Percentiles rank a stretch among this genome's conserved stretches.
Evolutionary conservation across 73 alveolate genomes (phyloP).

Genomic region (Halteria grandinella): DNA sequence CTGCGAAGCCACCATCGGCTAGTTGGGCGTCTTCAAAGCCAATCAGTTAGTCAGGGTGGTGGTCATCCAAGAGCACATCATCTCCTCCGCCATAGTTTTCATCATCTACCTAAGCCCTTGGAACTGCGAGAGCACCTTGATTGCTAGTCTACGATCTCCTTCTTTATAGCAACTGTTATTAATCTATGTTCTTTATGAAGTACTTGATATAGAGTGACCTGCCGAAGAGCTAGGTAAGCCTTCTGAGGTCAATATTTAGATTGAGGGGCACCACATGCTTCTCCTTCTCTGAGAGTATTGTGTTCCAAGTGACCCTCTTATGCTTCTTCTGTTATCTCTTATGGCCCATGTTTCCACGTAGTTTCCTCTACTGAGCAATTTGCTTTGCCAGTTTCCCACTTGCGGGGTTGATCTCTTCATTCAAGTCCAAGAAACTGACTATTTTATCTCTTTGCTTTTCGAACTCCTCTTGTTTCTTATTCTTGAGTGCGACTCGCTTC

Average conservation of each 20-base stretch:
- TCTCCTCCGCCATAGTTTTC: too few species aligned
- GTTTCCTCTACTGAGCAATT: neutral
- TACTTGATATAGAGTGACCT: conserved; percentile 44
- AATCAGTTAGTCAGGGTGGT: too few species aligned
- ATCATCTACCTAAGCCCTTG: too few species aligned
- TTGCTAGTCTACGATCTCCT: too few species aligned
- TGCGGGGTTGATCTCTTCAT: neutral
- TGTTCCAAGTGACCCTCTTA: neutral
- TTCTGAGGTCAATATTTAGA: conserved; percentile 39
- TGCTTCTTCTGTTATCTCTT: neutral
- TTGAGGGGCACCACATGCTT: conserved; percentile 19
- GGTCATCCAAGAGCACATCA: too few species aligned
- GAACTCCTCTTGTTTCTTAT: conserved; percentile 3
- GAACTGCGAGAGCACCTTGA: too few species aligned
- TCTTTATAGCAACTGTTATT: neutral
- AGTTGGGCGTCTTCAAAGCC: conserved; percentile 46
- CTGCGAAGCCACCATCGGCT: conserved; percentile 47
- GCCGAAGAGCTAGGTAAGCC: conserved; percentile 49
- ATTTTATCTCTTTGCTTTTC: neutral
- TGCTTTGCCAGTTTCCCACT: neutral
- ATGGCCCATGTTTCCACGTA: too few species aligned
- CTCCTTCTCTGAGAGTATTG: conserved; percentile 6
- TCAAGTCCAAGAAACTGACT: neutral
- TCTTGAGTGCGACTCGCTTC: too few species aligned
- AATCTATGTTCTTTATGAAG: conserved; percentile 25